Evolutionary conservation across 345 rosid species (phyloP).

Genomic region (Physaria fendleri): DNA sequence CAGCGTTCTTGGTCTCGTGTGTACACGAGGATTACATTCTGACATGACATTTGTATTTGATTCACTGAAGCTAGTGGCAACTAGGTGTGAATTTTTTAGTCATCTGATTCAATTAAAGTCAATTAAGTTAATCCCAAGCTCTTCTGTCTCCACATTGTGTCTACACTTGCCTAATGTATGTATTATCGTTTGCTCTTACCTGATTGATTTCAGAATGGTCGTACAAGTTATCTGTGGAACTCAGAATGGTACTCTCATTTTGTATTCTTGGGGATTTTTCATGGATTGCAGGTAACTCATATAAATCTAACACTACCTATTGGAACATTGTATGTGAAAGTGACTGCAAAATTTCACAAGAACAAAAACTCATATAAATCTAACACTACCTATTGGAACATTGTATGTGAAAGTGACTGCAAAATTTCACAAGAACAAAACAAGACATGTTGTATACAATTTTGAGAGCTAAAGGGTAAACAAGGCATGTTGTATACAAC

Average conservation of each 20-base stretch:
- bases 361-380: too few relatives aligned
- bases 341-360: too few relatives aligned
- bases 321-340: not conserved
- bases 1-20: conserved; percentile 67
- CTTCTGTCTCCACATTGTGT: not conserved
- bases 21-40: conserved; percentile 84
- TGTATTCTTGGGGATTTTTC: conserved; percentile 94
- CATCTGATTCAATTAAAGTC: conserved; percentile 42
- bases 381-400: not conserved
- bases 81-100: conserved; percentile 50
- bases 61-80: conserved; percentile 67
- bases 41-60: conserved; percentile 73
- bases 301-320: conserved; percentile 1
- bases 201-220: conserved; percentile 52
- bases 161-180: not conserved
- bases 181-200: not conserved
- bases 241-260: conserved; percentile 64
- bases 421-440: too few relatives aligned
- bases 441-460: too few relatives aligned
- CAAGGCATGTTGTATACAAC: too few relatives aligned
- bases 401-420: too few relatives aligned
- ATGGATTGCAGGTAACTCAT: conserved; percentile 93
- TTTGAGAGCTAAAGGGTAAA: too few relatives aligned
- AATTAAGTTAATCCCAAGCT: conserved; percentile 89
- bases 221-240: conserved; percentile 81